Base-by-base conservation (phyloP, 371 early-diverging fungal species). In the Batkoa obscura region DNA sequence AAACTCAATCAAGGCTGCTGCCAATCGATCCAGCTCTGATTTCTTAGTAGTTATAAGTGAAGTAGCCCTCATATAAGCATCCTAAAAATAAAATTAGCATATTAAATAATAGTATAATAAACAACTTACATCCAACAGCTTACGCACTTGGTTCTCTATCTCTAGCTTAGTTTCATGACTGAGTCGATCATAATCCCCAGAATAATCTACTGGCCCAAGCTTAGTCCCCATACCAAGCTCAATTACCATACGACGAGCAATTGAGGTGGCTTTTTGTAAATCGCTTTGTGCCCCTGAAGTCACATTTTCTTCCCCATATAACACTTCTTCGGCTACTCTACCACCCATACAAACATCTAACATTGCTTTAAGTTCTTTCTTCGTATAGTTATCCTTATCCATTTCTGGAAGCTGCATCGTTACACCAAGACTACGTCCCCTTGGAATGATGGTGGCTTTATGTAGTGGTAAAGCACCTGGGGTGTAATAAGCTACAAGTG, bases 281-380 rank as follows among this genome's bases (percentile, higher is more conserved):
- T 98, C 98, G 59, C 76, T 84, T 50, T 81, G 78, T 2, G 94
- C 91, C 4, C 98, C 98, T 35, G 90, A 86, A 0, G 96, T 93
- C 12, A 97, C 90, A 65, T 91, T 84, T 5, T 94, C 93, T 0
- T 71, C 59, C 6, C 97, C 97, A 75, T 83, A 92, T 10, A 96
- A 80, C 57, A 97, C 65, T 60, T 94, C 92, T 62, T 98, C 98
- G 2, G 96, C 97, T 1, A 86, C 88, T 3, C 94, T 77, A 3
- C 98, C 98, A 31, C 96, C 98, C 90, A 98, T 88, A 63, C 88
- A 84, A 5, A 98, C 93, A 66, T 97, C 97, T 23, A 98, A 65
- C 68, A 79, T 81, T 0, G 98, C 95, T 43, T 79, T 55, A 58
- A 83, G 83, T 65, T 96, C 93, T 43, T 80, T 72, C 60, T 79